Percentiles rank a stretch among this genome's conserved stretches.
phyloP scores from a whole-genome alignment of 768 basidiomycete species.

The Suillus cothurnatus region DNA sequence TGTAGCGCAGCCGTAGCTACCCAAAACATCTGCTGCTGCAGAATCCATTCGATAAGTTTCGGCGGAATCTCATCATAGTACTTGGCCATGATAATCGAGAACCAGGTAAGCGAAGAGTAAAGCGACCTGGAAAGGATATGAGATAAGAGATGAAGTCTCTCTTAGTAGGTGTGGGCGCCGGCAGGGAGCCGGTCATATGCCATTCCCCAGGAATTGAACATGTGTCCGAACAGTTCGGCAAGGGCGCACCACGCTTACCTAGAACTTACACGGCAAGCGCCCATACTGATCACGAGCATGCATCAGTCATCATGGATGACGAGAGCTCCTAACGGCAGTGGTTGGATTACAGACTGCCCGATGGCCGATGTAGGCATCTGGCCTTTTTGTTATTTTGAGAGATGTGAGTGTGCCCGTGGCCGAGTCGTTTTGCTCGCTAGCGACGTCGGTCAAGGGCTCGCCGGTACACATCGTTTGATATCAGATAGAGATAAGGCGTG shows the following conservation, averaged over 20 bases:
- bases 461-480: no score
- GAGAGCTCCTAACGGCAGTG: not conserved
- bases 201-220: not conserved
- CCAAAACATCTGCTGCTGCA: conserved; percentile 69
- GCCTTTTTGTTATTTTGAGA: not conserved
- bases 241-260: not conserved
- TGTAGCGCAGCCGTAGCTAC: conserved; percentile 67
- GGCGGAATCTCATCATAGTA: conserved; percentile 59
- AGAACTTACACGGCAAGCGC: not conserved
- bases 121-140: not conserved
- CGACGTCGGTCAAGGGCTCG: not conserved
- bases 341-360: not conserved
- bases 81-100: conserved; percentile 48
- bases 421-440: not conserved
- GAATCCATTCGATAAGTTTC: conserved; percentile 56
- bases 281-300: not conserved
- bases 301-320: not conserved
- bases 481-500: not conserved
- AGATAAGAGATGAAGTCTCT: not conserved
- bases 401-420: not conserved
- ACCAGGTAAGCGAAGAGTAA: not conserved
- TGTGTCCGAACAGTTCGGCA: not conserved
- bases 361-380: not conserved
- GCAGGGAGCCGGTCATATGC: not conserved
- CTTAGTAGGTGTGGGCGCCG: no score